Evolutionary conservation across 306 rosid species (phyloP), one percentile per base, ranked within the genome.

Genomic region (Begonia fuchsioides): DNA sequence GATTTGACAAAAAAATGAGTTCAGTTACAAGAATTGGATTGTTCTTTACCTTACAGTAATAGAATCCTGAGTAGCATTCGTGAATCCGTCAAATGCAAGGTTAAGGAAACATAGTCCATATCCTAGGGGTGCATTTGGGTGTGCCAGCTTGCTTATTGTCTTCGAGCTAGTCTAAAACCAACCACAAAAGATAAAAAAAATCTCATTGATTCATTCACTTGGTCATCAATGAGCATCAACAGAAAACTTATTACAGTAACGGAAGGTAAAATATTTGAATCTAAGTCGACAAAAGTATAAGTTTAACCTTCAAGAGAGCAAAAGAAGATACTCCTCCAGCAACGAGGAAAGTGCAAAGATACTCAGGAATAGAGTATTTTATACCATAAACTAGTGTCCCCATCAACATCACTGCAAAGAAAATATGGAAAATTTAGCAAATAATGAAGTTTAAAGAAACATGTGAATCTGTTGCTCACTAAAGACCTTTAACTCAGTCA

Each of bases 51-150:
- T 79, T 56, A 72, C 56, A 49, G 64, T 69, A 63, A 92, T 73
- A 54, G 98, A 92, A 82, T 92, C 98, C 70, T 92, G 98, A 64
- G 98, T 92, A 39, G 98, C 98, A 75, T 92, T 92, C 39, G 98
- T 92, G 67, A 92, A 92, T 61, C 98, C 98, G 63, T 92, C 98
- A 77, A 92, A 92, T 39, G 94, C 83, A 60, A 92, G 96, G 76
- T 92, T 92, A 17, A 92, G 71, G 69, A 77, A 85, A 66, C 98
- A 92, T 47, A 92, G 75, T 45, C 93, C 94, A 55, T 92, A 92
- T 49, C 98, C 98, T 58, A 92, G 80, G 55, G 96, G 94, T 16
- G 88, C 94, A 63, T 92, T 85, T 47, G 98, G 98, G 66, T 77
- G 74, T 32, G 96, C 98, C 68, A 92, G 69, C 75, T 92, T 92